Conservation (phyloP, 768 basidiomycete genomes). For the Phaeotremella skinneri region DNA sequence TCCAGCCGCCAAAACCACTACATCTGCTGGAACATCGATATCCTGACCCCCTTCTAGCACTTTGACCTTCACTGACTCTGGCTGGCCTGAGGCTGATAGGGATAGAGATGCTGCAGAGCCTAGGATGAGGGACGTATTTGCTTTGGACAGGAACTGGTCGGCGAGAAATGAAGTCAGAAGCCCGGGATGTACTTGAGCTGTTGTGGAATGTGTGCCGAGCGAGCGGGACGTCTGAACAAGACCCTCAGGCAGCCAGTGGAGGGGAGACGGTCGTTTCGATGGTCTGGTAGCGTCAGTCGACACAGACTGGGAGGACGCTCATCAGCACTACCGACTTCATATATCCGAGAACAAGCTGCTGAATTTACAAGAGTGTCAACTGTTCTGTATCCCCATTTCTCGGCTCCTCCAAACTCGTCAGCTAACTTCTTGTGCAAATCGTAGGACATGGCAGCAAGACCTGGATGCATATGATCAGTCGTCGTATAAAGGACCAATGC, state of each 20-base stretch:
- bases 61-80: not conserved
- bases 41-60: not conserved
- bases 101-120: constrained; percentile 33
- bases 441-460: constrained; percentile 67
- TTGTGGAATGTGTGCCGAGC: constrained; percentile 42
- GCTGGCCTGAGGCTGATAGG: constrained; percentile 4
- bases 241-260: constrained; percentile 42
- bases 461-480: constrained; percentile 1
- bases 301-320: constrained; percentile 26
- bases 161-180: constrained; percentile 46
- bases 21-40: constrained; percentile 58
- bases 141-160: constrained; percentile 30
- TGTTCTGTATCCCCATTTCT: constrained; percentile 79
- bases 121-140: constrained; percentile 36
- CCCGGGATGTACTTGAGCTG: constrained; percentile 50
- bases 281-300: constrained; percentile 39
- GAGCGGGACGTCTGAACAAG: constrained; percentile 36
- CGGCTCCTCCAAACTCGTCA: constrained; percentile 63
- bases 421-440: constrained; percentile 72
- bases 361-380: constrained; percentile 54
- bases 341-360: not conserved
- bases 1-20: constrained; percentile 76
- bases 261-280: constrained; percentile 24
- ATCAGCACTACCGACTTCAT: not conserved
- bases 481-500: no score